Percentiles rank a stretch among this genome's conserved stretches.
Evolutionary conservation across 345 rosid genomes (phyloP).

Genomic region (Anacardium occidentale): DNA sequence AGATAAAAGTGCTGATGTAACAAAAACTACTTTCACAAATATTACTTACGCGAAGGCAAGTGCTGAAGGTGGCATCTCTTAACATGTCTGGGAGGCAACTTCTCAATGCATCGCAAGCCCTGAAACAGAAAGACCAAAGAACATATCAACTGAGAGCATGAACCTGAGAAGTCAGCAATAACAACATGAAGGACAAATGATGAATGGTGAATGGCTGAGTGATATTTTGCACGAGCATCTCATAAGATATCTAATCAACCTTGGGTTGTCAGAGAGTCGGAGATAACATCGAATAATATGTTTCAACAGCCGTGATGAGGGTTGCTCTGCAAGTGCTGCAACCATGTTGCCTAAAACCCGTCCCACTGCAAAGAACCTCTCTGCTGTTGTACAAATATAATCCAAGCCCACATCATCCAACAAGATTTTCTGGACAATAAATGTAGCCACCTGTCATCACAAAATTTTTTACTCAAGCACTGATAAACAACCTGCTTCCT

Average conservation of each 20-base stretch:
- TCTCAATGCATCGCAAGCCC: constrained; percentile 86
- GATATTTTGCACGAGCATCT: neutral
- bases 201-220: too few relatives aligned
- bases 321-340: constrained; percentile 86
- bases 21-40: neutral
- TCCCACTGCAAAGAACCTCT: constrained; percentile 88
- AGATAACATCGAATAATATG: constrained; percentile 92
- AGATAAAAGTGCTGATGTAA: neutral
- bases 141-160: neutral
- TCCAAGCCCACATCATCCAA: constrained; percentile 95
- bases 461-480: constrained; percentile 14
- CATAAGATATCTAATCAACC: constrained; percentile 44
- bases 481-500: neutral
- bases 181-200: neutral
- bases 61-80: constrained; percentile 76
- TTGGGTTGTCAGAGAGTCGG: constrained; percentile 77
- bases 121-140: constrained; percentile 29
- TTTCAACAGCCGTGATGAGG: constrained; percentile 72
- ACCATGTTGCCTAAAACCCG: constrained; percentile 91
- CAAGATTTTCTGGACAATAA: constrained; percentile 84
- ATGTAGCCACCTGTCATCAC: constrained; percentile 83
- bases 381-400: constrained; percentile 86
- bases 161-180: constrained; percentile 8
- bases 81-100: constrained; percentile 87
- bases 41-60: constrained; percentile 75